A percentile compares a stretch with the other conserved stretches of the same genome.
These are phyloP conservation scores for Calvatia gigantea DNA, from an alignment of 768 basidiomycete genomes.

Conservation along the genomic window DNA sequence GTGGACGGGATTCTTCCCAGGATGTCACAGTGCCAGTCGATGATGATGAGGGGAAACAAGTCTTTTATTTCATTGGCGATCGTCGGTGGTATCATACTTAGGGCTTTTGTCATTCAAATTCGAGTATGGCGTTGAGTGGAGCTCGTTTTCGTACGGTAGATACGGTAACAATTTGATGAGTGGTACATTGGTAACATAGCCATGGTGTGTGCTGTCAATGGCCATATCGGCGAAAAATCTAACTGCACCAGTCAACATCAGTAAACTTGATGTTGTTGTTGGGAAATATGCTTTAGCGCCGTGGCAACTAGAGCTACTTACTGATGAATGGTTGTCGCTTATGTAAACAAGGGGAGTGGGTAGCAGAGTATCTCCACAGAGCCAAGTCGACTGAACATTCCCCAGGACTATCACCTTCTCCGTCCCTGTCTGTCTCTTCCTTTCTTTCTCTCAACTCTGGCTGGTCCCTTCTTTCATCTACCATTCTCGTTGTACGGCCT, in stretches of 20 bases:
- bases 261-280: constrained; percentile 2
- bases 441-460: constrained; percentile 16
- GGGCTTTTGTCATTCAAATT: no score
- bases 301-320: constrained; percentile 9
- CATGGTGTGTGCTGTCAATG: background rate
- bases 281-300: constrained; percentile 1
- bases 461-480: constrained; percentile 22
- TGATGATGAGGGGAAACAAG: constrained; percentile 46
- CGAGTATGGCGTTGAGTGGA: constrained; percentile 10
- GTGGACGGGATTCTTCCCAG: background rate
- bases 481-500: background rate
- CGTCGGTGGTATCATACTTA: constrained; percentile 69
- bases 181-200: constrained; percentile 20
- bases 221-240: background rate
- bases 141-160: constrained; percentile 4
- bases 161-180: constrained; percentile 1
- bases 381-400: constrained; percentile 3
- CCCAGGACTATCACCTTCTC: constrained; percentile 13
- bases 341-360: background rate
- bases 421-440: constrained; percentile 11
- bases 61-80: constrained; percentile 56
- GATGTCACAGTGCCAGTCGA: constrained; percentile 31
- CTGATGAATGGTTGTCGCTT: constrained; percentile 14
- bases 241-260: background rate
- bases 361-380: background rate